These are phyloP conservation scores for Leonotis leonurus DNA, from an alignment of 257 asterid genomes.

Conservation along the genomic window DNA sequence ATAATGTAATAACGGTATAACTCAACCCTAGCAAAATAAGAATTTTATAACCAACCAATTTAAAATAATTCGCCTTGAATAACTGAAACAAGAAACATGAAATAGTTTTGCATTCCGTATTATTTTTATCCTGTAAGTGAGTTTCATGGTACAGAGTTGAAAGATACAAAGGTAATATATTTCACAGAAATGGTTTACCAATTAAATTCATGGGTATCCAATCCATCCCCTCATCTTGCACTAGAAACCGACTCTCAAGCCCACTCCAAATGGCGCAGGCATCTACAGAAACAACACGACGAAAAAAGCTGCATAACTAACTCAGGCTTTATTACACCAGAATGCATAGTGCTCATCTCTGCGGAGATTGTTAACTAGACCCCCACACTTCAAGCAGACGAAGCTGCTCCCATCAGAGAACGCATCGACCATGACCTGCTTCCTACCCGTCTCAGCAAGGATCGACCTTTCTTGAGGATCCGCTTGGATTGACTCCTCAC, in stretches of 20 bases:
- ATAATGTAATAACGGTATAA: too few relatives aligned
- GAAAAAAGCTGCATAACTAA: neutral
- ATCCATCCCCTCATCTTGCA: neutral
- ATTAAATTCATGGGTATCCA: too few relatives aligned
- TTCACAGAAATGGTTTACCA: constrained; percentile 2
- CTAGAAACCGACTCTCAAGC: too few relatives aligned
- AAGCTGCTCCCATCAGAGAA: constrained; percentile 94
- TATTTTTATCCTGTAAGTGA: neutral
- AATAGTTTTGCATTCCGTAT: neutral
- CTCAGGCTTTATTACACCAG: constrained; percentile 79
- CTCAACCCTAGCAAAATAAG: too few relatives aligned
- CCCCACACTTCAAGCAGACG: constrained; percentile 83
- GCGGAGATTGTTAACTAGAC: constrained; percentile 73
- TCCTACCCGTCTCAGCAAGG: constrained; percentile 74
- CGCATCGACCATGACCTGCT: constrained; percentile 71
- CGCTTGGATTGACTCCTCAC: constrained; percentile 27
- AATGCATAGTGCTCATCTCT: constrained; percentile 74
- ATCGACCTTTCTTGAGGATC: constrained; percentile 59
- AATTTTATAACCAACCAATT: too few relatives aligned
- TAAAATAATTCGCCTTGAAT: too few relatives aligned
- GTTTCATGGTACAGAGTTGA: constrained; percentile 13
- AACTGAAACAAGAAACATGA: neutral
- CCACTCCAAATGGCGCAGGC: neutral
- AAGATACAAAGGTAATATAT: constrained; percentile 5
- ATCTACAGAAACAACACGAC: neutral